A percentile compares a stretch with the other conserved stretches of the same genome.
phyloP scores from a whole-genome alignment of 2,329 filamentous ascomycete species.

The Juglanconis sp. region DNA sequence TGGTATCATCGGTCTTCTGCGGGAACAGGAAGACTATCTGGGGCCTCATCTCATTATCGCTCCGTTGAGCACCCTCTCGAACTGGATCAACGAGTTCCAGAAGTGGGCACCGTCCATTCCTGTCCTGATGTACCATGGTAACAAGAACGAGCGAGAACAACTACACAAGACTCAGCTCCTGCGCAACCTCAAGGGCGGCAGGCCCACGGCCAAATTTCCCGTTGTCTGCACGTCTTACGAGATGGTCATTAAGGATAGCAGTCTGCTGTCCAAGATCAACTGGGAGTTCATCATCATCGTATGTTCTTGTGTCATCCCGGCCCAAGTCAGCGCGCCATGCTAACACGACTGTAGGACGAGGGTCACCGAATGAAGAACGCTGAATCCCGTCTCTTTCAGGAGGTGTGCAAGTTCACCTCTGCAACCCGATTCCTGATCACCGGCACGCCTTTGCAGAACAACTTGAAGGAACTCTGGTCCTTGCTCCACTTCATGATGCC shows the following conservation, averaged over 20 bases:
- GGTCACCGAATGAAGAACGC: constrained; percentile 97
- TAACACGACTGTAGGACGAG: constrained; percentile 62
- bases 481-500: constrained; percentile 90
- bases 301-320: constrained; percentile 27
- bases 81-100: constrained; percentile 93
- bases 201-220: constrained; percentile 68
- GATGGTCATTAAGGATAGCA: constrained; percentile 87
- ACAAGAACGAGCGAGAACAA: constrained; percentile 69
- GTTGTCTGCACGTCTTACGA: constrained; percentile 95
- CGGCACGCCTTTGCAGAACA: constrained; percentile 93
- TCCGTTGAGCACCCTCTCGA: constrained; percentile 85
- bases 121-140: constrained; percentile 87
- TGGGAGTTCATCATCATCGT: constrained; percentile 98
- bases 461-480: constrained; percentile 91
- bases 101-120: constrained; percentile 89
- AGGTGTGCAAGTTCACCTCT: constrained; percentile 83
- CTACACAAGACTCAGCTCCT: constrained; percentile 73
- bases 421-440: constrained; percentile 91
- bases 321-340: constrained; percentile 5
- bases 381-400: constrained; percentile 85
- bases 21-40: constrained; percentile 77
- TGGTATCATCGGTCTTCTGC: constrained; percentile 77
- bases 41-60: constrained; percentile 90
- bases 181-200: constrained; percentile 60
- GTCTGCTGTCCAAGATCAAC: constrained; percentile 75